Evolutionary conservation across 192 early-diverging fungal genomes (phyloP).

Genomic region (Cladochytrium replicatum): DNA sequence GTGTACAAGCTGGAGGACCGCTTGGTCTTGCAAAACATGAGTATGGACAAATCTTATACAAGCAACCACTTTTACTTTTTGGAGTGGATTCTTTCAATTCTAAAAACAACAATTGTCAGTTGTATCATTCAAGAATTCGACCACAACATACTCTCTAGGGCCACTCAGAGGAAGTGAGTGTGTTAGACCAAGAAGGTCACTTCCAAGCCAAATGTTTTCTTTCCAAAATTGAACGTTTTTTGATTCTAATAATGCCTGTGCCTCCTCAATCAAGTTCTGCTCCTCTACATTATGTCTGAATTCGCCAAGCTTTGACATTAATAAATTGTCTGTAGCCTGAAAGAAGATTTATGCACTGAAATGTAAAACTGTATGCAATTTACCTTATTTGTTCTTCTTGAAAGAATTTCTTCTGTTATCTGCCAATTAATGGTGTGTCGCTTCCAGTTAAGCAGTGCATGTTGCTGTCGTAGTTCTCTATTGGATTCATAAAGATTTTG

Average conservation of each 20-base stretch:
- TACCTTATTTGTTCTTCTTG: neutral
- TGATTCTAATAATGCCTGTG: conserved; percentile 32
- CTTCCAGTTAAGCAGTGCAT: conserved; percentile 13
- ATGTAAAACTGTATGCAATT: neutral
- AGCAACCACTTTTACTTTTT: conserved; percentile 4
- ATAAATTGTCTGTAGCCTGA: conserved; percentile 14
- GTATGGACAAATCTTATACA: too few relatives aligned
- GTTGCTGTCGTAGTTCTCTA: conserved; percentile 12
- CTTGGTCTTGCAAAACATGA: neutral
- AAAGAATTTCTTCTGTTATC: conserved; percentile 2
- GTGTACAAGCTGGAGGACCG: conserved; percentile 4
- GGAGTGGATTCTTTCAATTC: conserved; percentile 14
- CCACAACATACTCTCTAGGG: conserved; percentile 23
- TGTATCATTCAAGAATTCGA: too few relatives aligned
- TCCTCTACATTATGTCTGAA: conserved; percentile 34
- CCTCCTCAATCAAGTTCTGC: conserved; percentile 36
- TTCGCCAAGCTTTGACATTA: conserved; percentile 36
- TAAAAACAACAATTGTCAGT: neutral
- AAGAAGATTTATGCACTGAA: neutral
- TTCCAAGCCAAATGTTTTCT: conserved; percentile 35
- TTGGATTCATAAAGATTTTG: neutral
- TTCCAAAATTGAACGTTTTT: conserved; percentile 42
- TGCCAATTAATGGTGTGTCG: conserved; percentile 7
- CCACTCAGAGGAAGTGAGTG: conserved; percentile 36
- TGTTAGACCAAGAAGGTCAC: conserved; percentile 39